Base-by-base conservation (phyloP, 1,284 basidiomycete species). In the Sparassis latifolia region DNA sequence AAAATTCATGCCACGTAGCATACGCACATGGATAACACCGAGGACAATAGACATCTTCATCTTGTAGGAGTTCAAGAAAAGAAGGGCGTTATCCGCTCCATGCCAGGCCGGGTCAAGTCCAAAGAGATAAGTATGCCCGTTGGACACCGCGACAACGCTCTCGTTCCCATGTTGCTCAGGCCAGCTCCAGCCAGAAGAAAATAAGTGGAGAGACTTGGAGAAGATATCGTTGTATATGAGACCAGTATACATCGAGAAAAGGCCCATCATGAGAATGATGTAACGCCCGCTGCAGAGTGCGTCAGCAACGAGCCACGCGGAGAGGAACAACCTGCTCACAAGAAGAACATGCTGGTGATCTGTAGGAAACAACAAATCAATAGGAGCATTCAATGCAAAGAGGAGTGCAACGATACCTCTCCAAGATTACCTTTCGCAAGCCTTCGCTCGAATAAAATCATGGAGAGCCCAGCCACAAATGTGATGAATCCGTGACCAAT, bases 31-130 rank as follows among this genome's bases (percentile, higher is more conserved):
- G 58, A 92, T 89, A 58, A 99, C 96, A 70, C 97, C 97, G 52
- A 99, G 74, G 49, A 99, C 84, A 65, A 99, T 89, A 12, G 93
- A 92, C 93, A 99, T 95, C 77, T 99, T 99, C 97, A 99, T 99
- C 85, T 99, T 99, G 78, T 97, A 95, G 50, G 95, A 98, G 71
- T 99, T 99, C 56, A 89, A 91, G 69, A 99, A 99, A 50, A 98
- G 86, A 52, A 99, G 78, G 1, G 77, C 77, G 66, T 99, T 99
- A 60, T 94, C 91, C 6, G 95, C 79, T 35, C 87, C 93, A 67
- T 97, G 94, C 97, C 97, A 99, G 50, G 75, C 85, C 43, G 96
- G 94, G 68, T 99, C 97, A 58, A 99, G 70, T 59, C 97, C 97
- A 61, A 99, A 93, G 2, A 89, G 83, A 73, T 99, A 99, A 35